Evolutionary conservation across 2,329 filamentous ascomycete species (phyloP).

Genomic region (Trichoderma pleuroti): DNA sequence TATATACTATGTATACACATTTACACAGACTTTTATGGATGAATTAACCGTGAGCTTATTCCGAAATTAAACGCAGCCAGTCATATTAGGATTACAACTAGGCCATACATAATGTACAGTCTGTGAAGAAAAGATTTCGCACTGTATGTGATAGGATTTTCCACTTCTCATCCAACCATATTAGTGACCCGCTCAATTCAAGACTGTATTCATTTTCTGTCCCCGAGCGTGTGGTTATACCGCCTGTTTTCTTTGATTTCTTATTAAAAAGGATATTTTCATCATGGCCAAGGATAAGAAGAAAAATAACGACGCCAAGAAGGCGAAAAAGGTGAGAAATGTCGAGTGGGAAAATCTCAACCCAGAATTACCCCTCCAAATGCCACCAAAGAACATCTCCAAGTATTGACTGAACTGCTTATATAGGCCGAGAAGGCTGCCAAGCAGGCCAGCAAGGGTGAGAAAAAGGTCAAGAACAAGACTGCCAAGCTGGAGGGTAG

Average conservation of each 20-base stretch:
- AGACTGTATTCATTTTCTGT: background rate
- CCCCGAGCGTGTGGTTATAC: too few relatives aligned
- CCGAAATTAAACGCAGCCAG: background rate
- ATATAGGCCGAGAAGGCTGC: constrained; percentile 58
- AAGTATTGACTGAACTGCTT: constrained; percentile 23
- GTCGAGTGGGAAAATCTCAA: background rate
- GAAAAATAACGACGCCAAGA: constrained; percentile 46
- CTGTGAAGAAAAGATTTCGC: background rate
- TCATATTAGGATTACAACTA: background rate
- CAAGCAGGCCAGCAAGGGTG: constrained; percentile 85
- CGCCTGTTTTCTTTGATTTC: background rate
- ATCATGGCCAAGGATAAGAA: constrained; percentile 54
- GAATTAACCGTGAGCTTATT: background rate
- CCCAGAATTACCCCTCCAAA: constrained; percentile 14
- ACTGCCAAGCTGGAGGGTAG: constrained; percentile 71
- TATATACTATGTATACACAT: background rate
- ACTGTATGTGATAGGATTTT: constrained; percentile 20
- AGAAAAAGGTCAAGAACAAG: constrained; percentile 76
- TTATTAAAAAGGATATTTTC: background rate
- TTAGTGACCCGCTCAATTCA: background rate
- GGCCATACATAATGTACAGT: background rate
- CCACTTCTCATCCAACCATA: constrained; percentile 1
- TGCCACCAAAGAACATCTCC: background rate
- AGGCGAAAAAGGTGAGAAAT: constrained; percentile 45
- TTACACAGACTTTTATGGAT: background rate